Percentiles rank a stretch among this genome's conserved stretches.
Conservation (phyloP, 2,329 filamentous ascomycete genomes). For the Beauveria australis region DNA sequence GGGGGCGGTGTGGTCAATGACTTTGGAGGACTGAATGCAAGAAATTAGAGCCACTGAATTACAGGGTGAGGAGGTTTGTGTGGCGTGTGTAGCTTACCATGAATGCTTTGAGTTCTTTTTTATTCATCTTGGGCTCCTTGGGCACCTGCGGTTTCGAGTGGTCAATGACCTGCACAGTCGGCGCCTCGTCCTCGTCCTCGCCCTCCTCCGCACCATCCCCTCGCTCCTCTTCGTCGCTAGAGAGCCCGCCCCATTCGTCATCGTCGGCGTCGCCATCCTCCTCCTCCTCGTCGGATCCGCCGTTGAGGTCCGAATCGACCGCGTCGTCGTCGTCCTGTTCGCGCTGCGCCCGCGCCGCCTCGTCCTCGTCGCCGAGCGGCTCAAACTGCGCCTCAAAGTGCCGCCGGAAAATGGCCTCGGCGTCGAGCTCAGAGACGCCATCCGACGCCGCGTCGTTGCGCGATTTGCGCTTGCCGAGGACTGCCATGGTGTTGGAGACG, state of each 20-base stretch:
- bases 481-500: slow-evolving; percentile 27
- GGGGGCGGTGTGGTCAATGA: slow-evolving; percentile 43
- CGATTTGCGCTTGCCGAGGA: slow-evolving; percentile 42
- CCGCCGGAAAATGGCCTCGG: slow-evolving; percentile 68
- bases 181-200: slow-evolving; percentile 11
- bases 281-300: slow-evolving; percentile 17
- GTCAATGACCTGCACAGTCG: slow-evolving; percentile 53
- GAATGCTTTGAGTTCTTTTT: slow-evolving; percentile 68
- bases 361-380: slow-evolving; percentile 46
- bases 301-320: slow-evolving; percentile 21
- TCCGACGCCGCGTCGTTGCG: not conserved
- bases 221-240: slow-evolving; percentile 18
- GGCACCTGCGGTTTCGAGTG: slow-evolving; percentile 38
- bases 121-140: slow-evolving; percentile 42
- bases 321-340: slow-evolving; percentile 22
- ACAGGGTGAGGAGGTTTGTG: not conserved
- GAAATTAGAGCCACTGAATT: slow-evolving; percentile 8
- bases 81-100: slow-evolving; percentile 43
- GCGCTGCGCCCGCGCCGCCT: slow-evolving; percentile 23
- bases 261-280: slow-evolving; percentile 29
- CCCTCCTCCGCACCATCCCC: slow-evolving; percentile 15
- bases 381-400: slow-evolving; percentile 87
- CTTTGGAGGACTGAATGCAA: slow-evolving; percentile 14
- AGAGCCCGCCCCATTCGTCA: slow-evolving; percentile 16
- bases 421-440: slow-evolving; percentile 36